phyloP scores from a whole-genome alignment of 768 basidiomycete genomes.

The Neoboletus brunneissimus region DNA sequence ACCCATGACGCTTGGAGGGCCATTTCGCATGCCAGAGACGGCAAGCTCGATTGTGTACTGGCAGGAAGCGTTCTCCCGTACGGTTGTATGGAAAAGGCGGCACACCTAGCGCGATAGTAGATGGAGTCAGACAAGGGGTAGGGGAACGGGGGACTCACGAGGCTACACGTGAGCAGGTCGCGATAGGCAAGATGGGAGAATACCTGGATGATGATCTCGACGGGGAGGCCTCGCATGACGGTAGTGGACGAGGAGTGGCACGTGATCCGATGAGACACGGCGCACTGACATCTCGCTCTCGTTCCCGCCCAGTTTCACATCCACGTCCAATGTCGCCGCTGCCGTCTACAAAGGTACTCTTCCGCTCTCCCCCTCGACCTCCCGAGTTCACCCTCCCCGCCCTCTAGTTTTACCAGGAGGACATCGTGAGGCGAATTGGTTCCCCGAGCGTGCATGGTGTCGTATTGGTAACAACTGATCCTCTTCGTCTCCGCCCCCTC shows the following conservation, averaged over 20 bases:
- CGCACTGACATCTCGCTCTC: not conserved
- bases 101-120: slow-evolving; percentile 31
- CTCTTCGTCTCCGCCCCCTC: slow-evolving; percentile 1
- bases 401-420: slow-evolving; percentile 61
- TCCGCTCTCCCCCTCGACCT: not conserved
- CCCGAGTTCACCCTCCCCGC: not conserved
- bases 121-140: not conserved
- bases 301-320: slow-evolving; percentile 3
- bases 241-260: not conserved
- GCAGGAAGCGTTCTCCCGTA: slow-evolving; percentile 33
- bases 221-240: slow-evolving; percentile 14
- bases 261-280: slow-evolving; percentile 18
- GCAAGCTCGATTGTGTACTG: slow-evolving; percentile 47
- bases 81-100: slow-evolving; percentile 25
- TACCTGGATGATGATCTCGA: slow-evolving; percentile 25
- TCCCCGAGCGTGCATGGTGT: slow-evolving; percentile 50
- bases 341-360: slow-evolving; percentile 34
- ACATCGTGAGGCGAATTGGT: slow-evolving; percentile 53
- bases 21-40: slow-evolving; percentile 41
- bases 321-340: slow-evolving; percentile 28
- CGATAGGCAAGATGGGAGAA: slow-evolving; percentile 20
- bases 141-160: slow-evolving; percentile 13
- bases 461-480: slow-evolving; percentile 53
- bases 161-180: slow-evolving; percentile 28
- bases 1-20: slow-evolving; percentile 28